Conservation (phyloP, 129 eudicot species). For the Flaveria brownii region DNA sequence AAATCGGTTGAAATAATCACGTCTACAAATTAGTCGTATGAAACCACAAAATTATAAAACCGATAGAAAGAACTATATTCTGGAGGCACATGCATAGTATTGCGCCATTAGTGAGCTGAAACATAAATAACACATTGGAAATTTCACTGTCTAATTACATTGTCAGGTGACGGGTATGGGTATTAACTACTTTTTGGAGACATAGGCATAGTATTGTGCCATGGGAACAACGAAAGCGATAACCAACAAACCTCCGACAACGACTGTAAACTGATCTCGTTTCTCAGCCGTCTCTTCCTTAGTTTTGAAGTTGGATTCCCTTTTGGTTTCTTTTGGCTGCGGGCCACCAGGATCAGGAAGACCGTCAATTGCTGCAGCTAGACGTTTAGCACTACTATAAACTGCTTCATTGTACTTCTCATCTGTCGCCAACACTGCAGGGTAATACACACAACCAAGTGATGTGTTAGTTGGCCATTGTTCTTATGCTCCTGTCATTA, state of each 20-base stretch:
- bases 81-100: neutral
- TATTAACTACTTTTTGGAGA: conserved; percentile 62
- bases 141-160: conserved; percentile 34
- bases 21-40: neutral
- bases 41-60: conserved; percentile 5
- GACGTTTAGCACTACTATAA: conserved; percentile 69
- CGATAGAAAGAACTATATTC: neutral
- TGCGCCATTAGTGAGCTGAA: conserved; percentile 8
- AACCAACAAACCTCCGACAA: conserved; percentile 94
- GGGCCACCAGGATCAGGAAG: conserved; percentile 99
- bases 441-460: neutral
- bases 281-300: conserved; percentile 94
- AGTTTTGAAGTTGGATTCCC: conserved; percentile 98
- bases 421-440: conserved; percentile 89
- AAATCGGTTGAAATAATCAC: neutral
- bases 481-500: neutral
- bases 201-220: conserved; percentile 98
- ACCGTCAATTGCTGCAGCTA: conserved; percentile 90
- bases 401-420: conserved; percentile 97
- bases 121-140: conserved; percentile 33
- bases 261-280: conserved; percentile 89
- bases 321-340: conserved; percentile 66
- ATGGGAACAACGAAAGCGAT: conserved; percentile 99
- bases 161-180: neutral
- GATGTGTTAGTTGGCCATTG: neutral